Base-by-base conservation (phyloP, 805 yeast species). In the Nakazawaea laoshanensis region DNA sequence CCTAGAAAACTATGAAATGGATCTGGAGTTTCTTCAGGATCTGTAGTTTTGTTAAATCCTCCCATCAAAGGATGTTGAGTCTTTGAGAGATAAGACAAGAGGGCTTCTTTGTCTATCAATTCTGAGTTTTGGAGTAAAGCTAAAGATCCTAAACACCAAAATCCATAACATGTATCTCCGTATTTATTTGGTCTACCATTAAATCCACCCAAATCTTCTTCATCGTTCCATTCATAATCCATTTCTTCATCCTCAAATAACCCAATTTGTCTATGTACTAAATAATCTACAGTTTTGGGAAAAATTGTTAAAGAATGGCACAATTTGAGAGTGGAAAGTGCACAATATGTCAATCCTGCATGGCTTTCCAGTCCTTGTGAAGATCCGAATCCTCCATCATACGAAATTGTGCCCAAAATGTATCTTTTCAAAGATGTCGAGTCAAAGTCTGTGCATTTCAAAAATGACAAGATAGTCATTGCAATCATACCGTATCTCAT, bases 321-420 rank as follows among this genome's bases (percentile, higher is more conserved):
- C 26, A 83, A 43, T 21, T 51, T 47, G 36, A 86, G 59, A 1
- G 82, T 53, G 0, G 81, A 80, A 16, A 88, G 45, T 0, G 83
- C 95, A 56, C 96, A 88, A 47, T 74, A 89, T 0, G 95, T 81
- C 38, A 82, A 65, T 0, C 97, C 98, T 6, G 86, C 77, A 55
- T 89, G 96, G 3, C 87, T 63, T 52, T 89, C 98, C 10, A 62
- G 55, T 24, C 49, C 47, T 4, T 58, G 52, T 6, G 40, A 28
- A 16, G 69, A 67, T 4, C 88, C 81, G 29, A 84, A 54, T 0
- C 95, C 96, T 2, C 96, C 96, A 45, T 70, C 75, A 43, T 54
- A 65, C 20, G 63, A 56, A 24, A 61, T 49, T 7, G 57, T 46
- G 0, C 49, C 32, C 13, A 37, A 15, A 1, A 78, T 52, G 47